These are phyloP conservation scores for Rhodotorula sp. DNA, from an alignment of 1,284 basidiomycete species.

Conservation along the genomic window DNA sequence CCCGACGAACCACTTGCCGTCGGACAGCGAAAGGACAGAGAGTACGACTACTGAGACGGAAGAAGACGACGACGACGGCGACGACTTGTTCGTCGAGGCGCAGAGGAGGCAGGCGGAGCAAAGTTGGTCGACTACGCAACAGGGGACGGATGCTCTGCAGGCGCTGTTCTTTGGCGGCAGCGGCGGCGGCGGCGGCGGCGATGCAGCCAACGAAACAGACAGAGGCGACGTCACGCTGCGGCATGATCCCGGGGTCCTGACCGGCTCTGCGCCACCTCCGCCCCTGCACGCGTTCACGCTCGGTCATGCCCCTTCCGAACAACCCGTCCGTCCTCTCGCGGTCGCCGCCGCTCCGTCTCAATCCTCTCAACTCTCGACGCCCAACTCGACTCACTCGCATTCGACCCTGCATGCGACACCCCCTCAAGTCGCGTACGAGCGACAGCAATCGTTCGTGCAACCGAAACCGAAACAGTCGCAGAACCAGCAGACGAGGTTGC, in stretches of 20 bases:
- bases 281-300: background rate
- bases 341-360: conserved; percentile 4
- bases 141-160: conserved; percentile 36
- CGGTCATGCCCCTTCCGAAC: background rate
- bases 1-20: conserved; percentile 25
- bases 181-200: background rate
- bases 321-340: conserved; percentile 6
- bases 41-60: conserved; percentile 8
- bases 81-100: background rate
- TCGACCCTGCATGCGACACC: conserved; percentile 21
- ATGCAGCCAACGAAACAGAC: background rate
- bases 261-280: background rate
- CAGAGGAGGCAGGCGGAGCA: background rate
- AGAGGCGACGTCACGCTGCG: background rate
- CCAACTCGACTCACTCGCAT: background rate
- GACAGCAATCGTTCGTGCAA: conserved; percentile 35
- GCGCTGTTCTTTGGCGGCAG: conserved; percentile 41
- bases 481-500: conserved; percentile 22
- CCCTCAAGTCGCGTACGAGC: conserved; percentile 31
- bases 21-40: conserved; percentile 11
- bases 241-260: background rate
- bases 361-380: conserved; percentile 1
- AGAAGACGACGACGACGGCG: conserved; percentile 10
- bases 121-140: conserved; percentile 26
- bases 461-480: conserved; percentile 24